Evolutionary conservation across 805 yeast species (phyloP).

Genomic region (Clavispora phyllophila): DNA sequence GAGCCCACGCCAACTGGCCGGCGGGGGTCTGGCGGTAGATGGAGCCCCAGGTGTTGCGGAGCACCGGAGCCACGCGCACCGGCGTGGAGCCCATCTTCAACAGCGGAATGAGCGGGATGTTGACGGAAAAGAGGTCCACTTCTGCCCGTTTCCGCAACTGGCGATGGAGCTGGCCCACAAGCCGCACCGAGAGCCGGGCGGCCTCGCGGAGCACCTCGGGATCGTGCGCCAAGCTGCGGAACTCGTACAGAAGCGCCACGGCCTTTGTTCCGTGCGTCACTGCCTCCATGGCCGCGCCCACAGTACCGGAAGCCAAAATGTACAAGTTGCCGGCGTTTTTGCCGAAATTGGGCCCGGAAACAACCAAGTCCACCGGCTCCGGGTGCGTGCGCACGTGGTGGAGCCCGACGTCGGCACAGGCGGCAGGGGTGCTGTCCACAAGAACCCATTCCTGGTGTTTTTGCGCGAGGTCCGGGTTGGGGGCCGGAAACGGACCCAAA

Average conservation of each 20-base stretch:
- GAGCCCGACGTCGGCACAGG: slow-evolving; percentile 87
- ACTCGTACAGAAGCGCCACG: slow-evolving; percentile 86
- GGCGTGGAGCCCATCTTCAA: slow-evolving; percentile 54
- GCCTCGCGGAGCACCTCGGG: slow-evolving; percentile 55
- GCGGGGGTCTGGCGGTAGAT: slow-evolving; percentile 39
- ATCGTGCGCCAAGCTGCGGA: slow-evolving; percentile 48
- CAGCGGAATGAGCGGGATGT: slow-evolving; percentile 66
- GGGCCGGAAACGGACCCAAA: slow-evolving; percentile 62
- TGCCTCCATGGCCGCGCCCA: slow-evolving; percentile 96
- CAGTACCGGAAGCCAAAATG: slow-evolving; percentile 87
- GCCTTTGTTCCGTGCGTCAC: slow-evolving; percentile 66
- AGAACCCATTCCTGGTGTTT: slow-evolving; percentile 77
- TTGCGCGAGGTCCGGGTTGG: slow-evolving; percentile 34
- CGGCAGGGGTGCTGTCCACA: slow-evolving; percentile 92
- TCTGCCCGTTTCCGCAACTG: slow-evolving; percentile 47
- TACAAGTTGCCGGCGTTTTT: slow-evolving; percentile 87
- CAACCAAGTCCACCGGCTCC: slow-evolving; percentile 73
- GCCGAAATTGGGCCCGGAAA: slow-evolving; percentile 96
- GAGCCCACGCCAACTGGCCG: slow-evolving; percentile 68
- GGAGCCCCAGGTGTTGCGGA: slow-evolving; percentile 76
- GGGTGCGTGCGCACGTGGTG: slow-evolving; percentile 54
- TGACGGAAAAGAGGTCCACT: slow-evolving; percentile 75
- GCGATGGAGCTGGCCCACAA: slow-evolving; percentile 53
- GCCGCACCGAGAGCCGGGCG: slow-evolving; percentile 57
- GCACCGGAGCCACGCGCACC: slow-evolving; percentile 69